phyloP scores from a whole-genome alignment of 2,329 filamentous ascomycete species.

The Ophiostoma novo-ulmi region DNA sequence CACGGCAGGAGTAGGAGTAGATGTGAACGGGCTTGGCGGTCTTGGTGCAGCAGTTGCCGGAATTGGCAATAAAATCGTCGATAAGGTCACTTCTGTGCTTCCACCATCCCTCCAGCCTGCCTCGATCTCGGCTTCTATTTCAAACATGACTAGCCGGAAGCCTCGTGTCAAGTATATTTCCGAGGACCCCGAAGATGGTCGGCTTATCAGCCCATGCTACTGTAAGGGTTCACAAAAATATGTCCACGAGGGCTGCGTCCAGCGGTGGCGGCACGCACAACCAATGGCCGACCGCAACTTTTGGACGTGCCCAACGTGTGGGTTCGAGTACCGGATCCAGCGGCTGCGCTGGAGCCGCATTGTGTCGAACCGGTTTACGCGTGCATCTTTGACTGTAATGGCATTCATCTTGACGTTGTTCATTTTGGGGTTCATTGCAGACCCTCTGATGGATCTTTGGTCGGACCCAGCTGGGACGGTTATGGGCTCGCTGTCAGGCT shows the following conservation, averaged over 20 bases:
- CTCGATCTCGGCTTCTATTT: conserved; percentile 34
- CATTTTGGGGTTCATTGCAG: conserved; percentile 81
- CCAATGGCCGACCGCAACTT: conserved; percentile 63
- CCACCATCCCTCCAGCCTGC: background rate
- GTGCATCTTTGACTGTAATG: conserved; percentile 63
- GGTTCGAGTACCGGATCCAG: conserved; percentile 73
- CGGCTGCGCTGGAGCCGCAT: conserved; percentile 70
- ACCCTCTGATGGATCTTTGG: conserved; percentile 87
- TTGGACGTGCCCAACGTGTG: conserved; percentile 83
- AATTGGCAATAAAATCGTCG: conserved; percentile 16
- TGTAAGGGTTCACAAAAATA: conserved; percentile 93
- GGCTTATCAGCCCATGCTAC: conserved; percentile 81
- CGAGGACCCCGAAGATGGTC: conserved; percentile 65
- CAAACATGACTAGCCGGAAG: conserved; percentile 26
- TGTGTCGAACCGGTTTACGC: conserved; percentile 60
- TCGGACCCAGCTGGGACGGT: conserved; percentile 68
- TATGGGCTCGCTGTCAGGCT: conserved; percentile 45
- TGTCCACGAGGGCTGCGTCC: conserved; percentile 86
- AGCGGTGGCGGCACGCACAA: conserved; percentile 73
- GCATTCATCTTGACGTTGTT: conserved; percentile 73
- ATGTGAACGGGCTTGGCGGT: background rate
- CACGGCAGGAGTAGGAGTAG: background rate
- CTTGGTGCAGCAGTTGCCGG: conserved; percentile 13
- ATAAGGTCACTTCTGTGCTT: background rate
- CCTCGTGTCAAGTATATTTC: conserved; percentile 57